Conservation (phyloP, 768 basidiomycete species). For the Pisolithus marmoratus region DNA sequence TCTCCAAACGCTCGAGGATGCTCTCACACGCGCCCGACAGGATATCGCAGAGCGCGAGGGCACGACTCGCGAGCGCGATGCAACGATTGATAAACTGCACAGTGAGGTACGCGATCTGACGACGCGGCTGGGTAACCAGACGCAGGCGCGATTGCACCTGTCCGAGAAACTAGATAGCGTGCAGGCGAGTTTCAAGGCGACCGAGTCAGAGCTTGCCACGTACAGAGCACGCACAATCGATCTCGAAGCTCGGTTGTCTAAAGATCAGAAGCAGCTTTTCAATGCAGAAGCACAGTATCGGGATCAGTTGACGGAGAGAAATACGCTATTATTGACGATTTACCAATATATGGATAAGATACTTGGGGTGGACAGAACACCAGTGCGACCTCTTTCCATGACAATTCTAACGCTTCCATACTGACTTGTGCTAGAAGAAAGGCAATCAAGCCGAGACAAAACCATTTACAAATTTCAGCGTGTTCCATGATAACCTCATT, state of each 20-base stretch:
- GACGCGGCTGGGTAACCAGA: constrained; percentile 73
- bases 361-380: constrained; percentile 81
- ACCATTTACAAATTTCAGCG: constrained; percentile 87
- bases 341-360: constrained; percentile 96
- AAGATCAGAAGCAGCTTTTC: constrained; percentile 73
- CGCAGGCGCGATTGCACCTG: constrained; percentile 79
- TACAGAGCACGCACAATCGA: constrained; percentile 63
- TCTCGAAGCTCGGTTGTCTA: constrained; percentile 73
- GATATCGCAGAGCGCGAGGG: constrained; percentile 67
- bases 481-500: constrained; percentile 94
- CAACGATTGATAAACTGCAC: constrained; percentile 67
- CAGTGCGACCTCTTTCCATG: constrained; percentile 44
- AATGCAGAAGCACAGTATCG: constrained; percentile 75
- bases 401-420: not conserved
- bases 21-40: constrained; percentile 62
- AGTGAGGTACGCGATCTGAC: constrained; percentile 78
- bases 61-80: constrained; percentile 62
- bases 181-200: constrained; percentile 53
- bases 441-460: constrained; percentile 76
- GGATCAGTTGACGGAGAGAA: constrained; percentile 90
- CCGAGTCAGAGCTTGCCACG: constrained; percentile 61
- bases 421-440: constrained; percentile 51
- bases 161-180: constrained; percentile 83
- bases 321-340: constrained; percentile 84
- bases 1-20: constrained; percentile 72